Evolutionary conservation across 257 asterid genomes (phyloP).

Genomic region (Leonotis leonurus): DNA sequence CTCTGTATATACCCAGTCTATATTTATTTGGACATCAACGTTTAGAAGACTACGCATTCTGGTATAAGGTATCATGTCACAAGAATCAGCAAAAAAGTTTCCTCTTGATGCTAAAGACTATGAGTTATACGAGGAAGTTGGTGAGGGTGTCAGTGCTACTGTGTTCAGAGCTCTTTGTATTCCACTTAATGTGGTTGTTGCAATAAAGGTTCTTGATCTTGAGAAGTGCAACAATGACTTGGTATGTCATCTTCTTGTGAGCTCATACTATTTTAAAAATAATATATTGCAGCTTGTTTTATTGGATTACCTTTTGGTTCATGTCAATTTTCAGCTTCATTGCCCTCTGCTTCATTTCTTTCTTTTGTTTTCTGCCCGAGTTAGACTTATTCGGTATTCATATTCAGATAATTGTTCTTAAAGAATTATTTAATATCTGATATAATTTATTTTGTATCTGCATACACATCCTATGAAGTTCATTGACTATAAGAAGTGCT

Average conservation of each 20-base stretch:
- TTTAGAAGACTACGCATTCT: conserved; percentile 21
- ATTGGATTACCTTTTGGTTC: too few species aligned
- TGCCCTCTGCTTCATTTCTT: not conserved
- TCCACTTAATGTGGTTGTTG: conserved; percentile 72
- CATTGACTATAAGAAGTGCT: not conserved
- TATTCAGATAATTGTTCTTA: not conserved
- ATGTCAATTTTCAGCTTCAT: not conserved
- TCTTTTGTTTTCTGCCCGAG: too few species aligned
- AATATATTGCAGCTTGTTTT: too few species aligned
- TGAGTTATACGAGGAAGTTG: conserved; percentile 71
- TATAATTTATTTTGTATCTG: too few species aligned
- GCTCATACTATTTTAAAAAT: not conserved
- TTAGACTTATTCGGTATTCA: too few species aligned
- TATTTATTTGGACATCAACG: conserved; percentile 19
- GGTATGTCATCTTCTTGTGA: conserved; percentile 43
- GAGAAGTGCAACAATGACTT: conserved; percentile 87
- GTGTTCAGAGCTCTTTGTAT: conserved; percentile 80
- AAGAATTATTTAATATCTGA: not conserved
- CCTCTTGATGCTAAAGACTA: conserved; percentile 69
- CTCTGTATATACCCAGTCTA: conserved; percentile 21
- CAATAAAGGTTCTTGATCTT: conserved; percentile 93
- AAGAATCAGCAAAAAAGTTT: conserved; percentile 41
- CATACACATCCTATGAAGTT: too few species aligned
- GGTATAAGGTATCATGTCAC: conserved; percentile 47
- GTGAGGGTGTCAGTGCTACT: conserved; percentile 95